Base-by-base conservation (phyloP, 139 green algal species). In the Chlamydomonas schloesseri region DNA sequence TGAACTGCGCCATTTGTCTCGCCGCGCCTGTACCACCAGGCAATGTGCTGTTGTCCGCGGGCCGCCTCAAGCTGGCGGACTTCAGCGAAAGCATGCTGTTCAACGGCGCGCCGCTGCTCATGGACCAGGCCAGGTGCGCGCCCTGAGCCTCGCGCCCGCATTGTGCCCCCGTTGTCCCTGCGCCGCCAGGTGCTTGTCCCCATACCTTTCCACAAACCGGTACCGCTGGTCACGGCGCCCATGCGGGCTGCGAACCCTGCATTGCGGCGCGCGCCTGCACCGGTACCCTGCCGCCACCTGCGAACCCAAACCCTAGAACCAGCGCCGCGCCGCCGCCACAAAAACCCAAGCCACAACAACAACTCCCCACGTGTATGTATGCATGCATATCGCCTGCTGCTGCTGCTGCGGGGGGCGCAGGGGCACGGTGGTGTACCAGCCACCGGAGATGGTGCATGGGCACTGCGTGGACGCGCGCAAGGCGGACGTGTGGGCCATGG, bases 401-500 rank as follows among this genome's bases (percentile, higher is more conserved):
- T n/a, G n/a, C n/a, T n/a, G n/a, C n/a, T n/a, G n/a, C n/a, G n/a
- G n/a, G n/a, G n/a, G n/a, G 13, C 37, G 57, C 75, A 89, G 84
- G 23, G 84, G 84, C 28, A 89, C 84, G 10, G 75, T 81, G 69
- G 11, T 76, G 20, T 89, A 89, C 57, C 84, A 89, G 75, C 71
- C 74, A 2, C 84, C 84, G 1, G 84, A 89, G 69, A 89, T 89
- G 84, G 72, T 85, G 15, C 64, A 81, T 29, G 69, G 69, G 4
- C 70, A 80, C 28, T 77, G 76, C 53, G 67, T 83, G 37, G 84
- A 89, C n/a, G 84, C 76, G 29, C 53, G 84, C 29, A 74, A 82
- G 53, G 84, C 84, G 13, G 96, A 98, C 88, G 91, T 97, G n/a
- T 98, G 96, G 96, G 89, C 88, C 33, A 79, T 98, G 64, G 96